Percentiles rank a stretch among this genome's conserved stretches.
These are phyloP conservation scores for Solanum neorickii DNA, from an alignment of 257 asterid species.

Conservation along the genomic window DNA sequence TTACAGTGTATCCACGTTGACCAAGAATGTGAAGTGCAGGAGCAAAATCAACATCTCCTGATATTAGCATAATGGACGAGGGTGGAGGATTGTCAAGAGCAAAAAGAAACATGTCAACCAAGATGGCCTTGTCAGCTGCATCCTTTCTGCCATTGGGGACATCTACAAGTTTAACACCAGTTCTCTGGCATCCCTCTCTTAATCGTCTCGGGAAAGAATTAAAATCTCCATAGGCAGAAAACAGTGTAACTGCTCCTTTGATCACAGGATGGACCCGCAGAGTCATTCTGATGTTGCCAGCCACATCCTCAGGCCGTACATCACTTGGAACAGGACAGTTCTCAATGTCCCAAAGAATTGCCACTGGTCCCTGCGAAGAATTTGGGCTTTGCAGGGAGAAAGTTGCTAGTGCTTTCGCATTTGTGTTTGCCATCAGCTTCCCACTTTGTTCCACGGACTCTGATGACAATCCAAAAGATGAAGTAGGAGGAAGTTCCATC, in stretches of 20 bases:
- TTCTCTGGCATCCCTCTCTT: conserved; percentile 94
- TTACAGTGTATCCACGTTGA: conserved; percentile 83
- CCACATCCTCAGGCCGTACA: conserved; percentile 82
- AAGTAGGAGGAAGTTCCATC: conserved; percentile 33
- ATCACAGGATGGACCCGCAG: conserved; percentile 66
- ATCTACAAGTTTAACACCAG: conserved; percentile 84
- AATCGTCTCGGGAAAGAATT: conserved; percentile 69
- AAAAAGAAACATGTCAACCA: conserved; percentile 92
- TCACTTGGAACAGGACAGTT: conserved; percentile 92
- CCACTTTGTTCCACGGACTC: conserved; percentile 21
- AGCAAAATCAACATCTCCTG: conserved; percentile 96
- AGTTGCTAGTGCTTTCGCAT: conserved; percentile 8
- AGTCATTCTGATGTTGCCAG: conserved; percentile 78
- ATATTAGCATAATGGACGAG: conserved; percentile 75
- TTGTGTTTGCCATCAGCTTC: conserved; percentile 18
- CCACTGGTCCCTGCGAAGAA: conserved; percentile 45
- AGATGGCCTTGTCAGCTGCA: conserved; percentile 92
- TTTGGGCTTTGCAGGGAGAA: conserved; percentile 19
- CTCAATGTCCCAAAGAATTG: conserved; percentile 95
- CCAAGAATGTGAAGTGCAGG: conserved; percentile 93
- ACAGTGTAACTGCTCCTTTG: conserved; percentile 61
- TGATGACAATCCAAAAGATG: conserved; percentile 13
- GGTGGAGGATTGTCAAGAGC: conserved; percentile 95
- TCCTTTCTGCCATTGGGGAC: conserved; percentile 91
- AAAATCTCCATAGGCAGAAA: conserved; percentile 85